Evolutionary conservation across 176 grass and related monocot species (phyloP).

Genomic region (Saccharum spontaneum): DNA sequence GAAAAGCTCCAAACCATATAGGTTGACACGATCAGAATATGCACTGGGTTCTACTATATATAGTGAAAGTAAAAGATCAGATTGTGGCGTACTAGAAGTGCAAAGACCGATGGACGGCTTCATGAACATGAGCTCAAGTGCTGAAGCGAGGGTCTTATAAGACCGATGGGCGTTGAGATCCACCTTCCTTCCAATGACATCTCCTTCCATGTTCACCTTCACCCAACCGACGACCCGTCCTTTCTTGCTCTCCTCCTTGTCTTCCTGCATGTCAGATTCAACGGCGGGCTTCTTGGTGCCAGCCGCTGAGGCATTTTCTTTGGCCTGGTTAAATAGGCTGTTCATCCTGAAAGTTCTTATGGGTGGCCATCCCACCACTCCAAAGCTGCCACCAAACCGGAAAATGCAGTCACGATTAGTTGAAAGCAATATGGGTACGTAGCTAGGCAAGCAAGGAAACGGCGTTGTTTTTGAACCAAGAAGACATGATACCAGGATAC

Average conservation of each 20-base stretch:
- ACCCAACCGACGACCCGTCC: conserved; percentile 41
- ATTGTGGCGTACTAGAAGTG: conserved; percentile 40
- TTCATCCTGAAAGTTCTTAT: conserved; percentile 81
- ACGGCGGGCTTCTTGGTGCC: conserved; percentile 26
- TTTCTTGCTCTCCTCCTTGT: conserved; percentile 49
- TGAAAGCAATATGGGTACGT: not conserved
- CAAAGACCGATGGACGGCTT: conserved; percentile 40
- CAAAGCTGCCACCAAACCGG: conserved; percentile 36
- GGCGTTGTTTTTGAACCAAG: not conserved
- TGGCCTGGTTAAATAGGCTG: conserved; percentile 69
- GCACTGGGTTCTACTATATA: not conserved
- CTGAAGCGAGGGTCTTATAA: conserved; percentile 59
- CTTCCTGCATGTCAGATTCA: conserved; percentile 28
- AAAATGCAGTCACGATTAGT: conserved; percentile 24
- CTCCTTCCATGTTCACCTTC: conserved; percentile 89
- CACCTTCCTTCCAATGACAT: conserved; percentile 85
- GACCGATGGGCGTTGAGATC: conserved; percentile 63
- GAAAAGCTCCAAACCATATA: not conserved
- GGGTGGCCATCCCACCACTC: conserved; percentile 87
- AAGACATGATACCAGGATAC: not conserved
- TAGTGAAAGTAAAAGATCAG: not conserved
- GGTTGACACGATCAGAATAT: not conserved
- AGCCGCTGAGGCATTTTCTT: conserved; percentile 39
- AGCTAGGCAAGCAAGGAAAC: conserved; percentile 1
- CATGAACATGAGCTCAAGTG: conserved; percentile 85